These are phyloP conservation scores for Prillingera fragicola DNA, from an alignment of 1,284 basidiomycete species.

Conservation along the genomic window DNA sequence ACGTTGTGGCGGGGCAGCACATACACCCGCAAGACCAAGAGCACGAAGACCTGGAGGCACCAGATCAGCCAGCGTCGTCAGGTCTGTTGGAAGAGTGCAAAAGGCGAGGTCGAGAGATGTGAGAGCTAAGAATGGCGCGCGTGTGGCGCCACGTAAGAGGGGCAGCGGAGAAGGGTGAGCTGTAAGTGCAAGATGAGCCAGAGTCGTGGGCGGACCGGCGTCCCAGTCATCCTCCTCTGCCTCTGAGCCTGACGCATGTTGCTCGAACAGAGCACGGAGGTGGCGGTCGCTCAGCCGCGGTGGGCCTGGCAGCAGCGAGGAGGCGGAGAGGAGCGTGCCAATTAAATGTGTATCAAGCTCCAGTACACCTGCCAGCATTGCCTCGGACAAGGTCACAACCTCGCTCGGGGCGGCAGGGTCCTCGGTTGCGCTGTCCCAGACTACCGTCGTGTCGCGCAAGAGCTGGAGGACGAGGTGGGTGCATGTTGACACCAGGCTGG, in stretches of 20 bases:
- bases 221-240: conserved; percentile 21
- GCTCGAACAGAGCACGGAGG: conserved; percentile 17
- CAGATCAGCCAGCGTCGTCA: conserved; percentile 21
- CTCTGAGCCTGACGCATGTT: conserved; percentile 1
- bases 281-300: conserved; percentile 20
- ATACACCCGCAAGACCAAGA: conserved; percentile 26
- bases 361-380: conserved; percentile 25
- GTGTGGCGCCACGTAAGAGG: conserved; percentile 21
- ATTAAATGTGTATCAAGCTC: conserved; percentile 33
- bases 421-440: conserved; percentile 9
- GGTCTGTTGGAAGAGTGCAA: conserved; percentile 19
- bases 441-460: conserved; percentile 19
- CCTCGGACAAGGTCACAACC: conserved; percentile 20
- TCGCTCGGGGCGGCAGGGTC: too few species aligned
- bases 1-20: too few species aligned
- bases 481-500: conserved; percentile 24
- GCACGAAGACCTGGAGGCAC: conserved; percentile 26
- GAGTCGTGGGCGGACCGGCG: conserved; percentile 2
- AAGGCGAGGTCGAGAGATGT: conserved; percentile 36
- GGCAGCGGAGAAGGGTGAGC: conserved; percentile 24
- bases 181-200: conserved; percentile 27
- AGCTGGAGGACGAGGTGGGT: conserved; percentile 21
- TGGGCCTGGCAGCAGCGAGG: conserved; percentile 12
- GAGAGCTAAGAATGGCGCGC: conserved; percentile 14
- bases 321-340: conserved; percentile 18